Evolutionary conservation across 345 rosid species (phyloP).

Genomic region (Gossypium herbaceum): DNA sequence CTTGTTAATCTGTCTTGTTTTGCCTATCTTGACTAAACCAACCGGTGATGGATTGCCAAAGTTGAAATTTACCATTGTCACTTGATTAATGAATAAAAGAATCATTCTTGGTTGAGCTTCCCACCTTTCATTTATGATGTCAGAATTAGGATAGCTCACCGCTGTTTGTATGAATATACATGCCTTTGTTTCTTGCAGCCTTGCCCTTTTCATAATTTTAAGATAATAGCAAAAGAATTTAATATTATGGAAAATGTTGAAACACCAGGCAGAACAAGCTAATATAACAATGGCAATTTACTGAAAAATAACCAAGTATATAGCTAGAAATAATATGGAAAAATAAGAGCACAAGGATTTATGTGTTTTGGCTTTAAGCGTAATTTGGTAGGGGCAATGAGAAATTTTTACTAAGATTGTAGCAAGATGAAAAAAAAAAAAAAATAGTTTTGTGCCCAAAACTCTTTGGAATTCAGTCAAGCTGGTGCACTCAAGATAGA

Average conservation of each 20-base stretch:
- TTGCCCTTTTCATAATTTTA: background rate
- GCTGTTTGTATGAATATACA: background rate
- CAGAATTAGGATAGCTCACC: background rate
- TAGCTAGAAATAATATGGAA: background rate
- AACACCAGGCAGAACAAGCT: background rate
- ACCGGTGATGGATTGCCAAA: no score
- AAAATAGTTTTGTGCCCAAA: background rate
- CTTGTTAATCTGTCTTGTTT: background rate
- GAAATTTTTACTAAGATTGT: background rate
- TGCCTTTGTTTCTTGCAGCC: background rate
- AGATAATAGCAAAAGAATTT: background rate
- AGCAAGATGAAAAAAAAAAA: background rate
- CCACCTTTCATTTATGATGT: background rate
- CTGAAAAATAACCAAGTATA: background rate
- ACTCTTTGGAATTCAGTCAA: background rate
- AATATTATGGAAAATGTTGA: background rate
- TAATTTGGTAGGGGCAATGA: background rate
- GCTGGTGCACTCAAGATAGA: background rate
- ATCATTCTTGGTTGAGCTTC: background rate
- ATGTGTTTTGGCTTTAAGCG: background rate
- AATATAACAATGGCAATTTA: background rate
- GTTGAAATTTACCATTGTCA: no score
- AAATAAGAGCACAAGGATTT: background rate
- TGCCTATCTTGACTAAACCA: background rate
- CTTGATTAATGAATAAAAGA: background rate